Evolutionary conservation across 768 basidiomycete genomes (phyloP).

Genomic region (Gymnopilus junonius): DNA sequence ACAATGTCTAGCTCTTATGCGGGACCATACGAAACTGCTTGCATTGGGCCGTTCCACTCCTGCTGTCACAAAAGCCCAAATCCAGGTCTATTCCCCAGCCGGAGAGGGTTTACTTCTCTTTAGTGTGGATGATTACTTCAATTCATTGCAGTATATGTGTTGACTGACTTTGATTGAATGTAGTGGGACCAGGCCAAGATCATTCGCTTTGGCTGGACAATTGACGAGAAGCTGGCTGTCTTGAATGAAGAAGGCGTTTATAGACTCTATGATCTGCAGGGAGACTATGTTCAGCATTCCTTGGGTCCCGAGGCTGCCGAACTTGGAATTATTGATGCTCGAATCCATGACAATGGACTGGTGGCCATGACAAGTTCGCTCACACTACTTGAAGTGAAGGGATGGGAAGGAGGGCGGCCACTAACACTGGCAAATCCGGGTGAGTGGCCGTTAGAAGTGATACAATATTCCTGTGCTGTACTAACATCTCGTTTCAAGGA

Average conservation of each 20-base stretch:
- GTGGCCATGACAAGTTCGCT: conserved; percentile 83
- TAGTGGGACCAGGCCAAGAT: conserved; percentile 94
- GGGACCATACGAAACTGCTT: conserved; percentile 81
- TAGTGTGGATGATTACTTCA: conserved; percentile 61
- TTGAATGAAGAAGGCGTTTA: conserved; percentile 94
- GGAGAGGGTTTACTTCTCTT: conserved; percentile 72
- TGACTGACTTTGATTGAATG: conserved; percentile 16
- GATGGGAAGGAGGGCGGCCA: conserved; percentile 82
- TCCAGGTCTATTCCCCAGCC: conserved; percentile 86
- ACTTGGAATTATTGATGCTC: conserved; percentile 82
- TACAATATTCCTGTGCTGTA: not conserved
- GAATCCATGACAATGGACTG: conserved; percentile 84
- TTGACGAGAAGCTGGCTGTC: conserved; percentile 80
- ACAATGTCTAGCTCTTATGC: conserved; percentile 71
- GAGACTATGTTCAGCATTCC: conserved; percentile 85
- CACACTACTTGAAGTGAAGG: conserved; percentile 83
- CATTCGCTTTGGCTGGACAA: conserved; percentile 82
- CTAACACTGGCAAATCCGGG: conserved; percentile 76
- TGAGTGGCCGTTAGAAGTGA: conserved; percentile 36
- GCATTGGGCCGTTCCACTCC: conserved; percentile 64
- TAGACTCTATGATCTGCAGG: conserved; percentile 85
- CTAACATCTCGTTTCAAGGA: conserved; percentile 42
- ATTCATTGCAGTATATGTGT: conserved; percentile 4
- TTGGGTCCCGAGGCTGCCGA: conserved; percentile 84
- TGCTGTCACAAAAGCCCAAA: conserved; percentile 73